Evolutionary conservation across 78 protist species (phyloP), one percentile per base, ranked within the genome.

Genomic region (Parvularia atlantis): DNA sequence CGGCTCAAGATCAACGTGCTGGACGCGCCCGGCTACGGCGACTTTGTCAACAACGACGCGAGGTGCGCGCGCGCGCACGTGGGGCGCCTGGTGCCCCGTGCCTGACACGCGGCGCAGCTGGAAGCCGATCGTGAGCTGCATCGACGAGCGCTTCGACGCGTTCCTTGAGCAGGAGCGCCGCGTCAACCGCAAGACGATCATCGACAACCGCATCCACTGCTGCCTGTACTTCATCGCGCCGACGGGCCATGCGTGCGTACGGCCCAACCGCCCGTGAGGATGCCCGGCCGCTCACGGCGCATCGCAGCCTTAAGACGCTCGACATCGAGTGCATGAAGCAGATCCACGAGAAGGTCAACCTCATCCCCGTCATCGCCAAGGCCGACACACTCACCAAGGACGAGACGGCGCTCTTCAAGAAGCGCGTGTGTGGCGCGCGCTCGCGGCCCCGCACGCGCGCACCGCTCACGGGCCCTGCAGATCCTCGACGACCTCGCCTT

Each of bases 311-410:
- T 33, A 41, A 9, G 19, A 4, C 46, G 19, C 46, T 41, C 19
- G 46, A 41, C 46, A 41, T 41, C 46, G 4, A 41, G 19, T 41
- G 4, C 46, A 4, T 65, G 60, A n/a, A 48, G 60, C 46, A 43
- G 2, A 28, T 65, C 17, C 40, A 41, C 39, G 30, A 30, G 46
- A 7, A 33, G 73, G 82, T 68, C 36, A 68, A 67, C 75, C 44
- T 77, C 40, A 48, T 77, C 24, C 82, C 82, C 40, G 63, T 77
- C 35, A 68, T 77, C 6, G 74, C 69, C 40, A 77, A 77, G 71
- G 28, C 71, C 5, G 71, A 65, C 35, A 46, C 71, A 2, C 71
- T 65, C 46, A 65, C 71, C n/a, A 39, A 17, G 16, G 39, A 43
- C 28, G 71, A 65, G 30, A 1, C 16, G 36, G 13, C 14, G 35